Percentiles rank a stretch among this genome's conserved stretches.
These are phyloP conservation scores for Aspergillus kassunensis DNA, from an alignment of 495 filamentous ascomycete genomes.

Conservation along the genomic window DNA sequence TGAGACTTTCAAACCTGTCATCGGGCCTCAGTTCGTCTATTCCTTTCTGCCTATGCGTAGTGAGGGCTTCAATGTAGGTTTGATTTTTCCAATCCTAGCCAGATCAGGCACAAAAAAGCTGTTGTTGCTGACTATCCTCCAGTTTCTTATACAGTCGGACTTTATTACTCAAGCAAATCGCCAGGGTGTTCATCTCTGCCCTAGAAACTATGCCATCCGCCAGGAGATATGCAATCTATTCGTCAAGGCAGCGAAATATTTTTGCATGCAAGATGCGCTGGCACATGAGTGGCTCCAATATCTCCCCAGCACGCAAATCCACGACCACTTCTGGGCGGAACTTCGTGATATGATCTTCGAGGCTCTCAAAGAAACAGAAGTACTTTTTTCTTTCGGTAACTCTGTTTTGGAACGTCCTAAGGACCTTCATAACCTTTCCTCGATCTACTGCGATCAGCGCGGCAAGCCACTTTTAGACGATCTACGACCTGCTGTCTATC, in stretches of 20 bases:
- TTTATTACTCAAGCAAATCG: conserved; percentile 3
- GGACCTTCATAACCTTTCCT: background rate
- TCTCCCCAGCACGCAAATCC: background rate
- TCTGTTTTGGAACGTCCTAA: background rate
- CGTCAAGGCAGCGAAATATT: background rate
- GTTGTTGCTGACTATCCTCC: too few species aligned
- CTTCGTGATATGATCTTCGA: background rate
- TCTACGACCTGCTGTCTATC: background rate
- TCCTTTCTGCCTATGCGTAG: conserved; percentile 3
- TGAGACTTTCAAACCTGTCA: background rate
- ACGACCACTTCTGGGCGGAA: background rate
- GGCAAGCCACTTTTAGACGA: background rate
- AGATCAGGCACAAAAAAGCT: too few species aligned
- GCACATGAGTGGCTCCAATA: background rate
- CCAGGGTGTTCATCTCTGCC: background rate
- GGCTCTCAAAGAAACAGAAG: background rate
- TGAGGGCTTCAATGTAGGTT: conserved; percentile 1
- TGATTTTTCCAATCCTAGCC: background rate
- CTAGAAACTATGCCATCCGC: background rate
- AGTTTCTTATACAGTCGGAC: conserved; percentile 6
- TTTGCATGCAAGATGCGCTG: background rate
- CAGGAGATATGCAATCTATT: background rate
- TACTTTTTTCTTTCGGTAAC: background rate
- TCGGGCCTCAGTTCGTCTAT: conserved; percentile 2
- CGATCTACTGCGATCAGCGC: background rate